These are phyloP conservation scores for Eimeria tenella DNA, from an alignment of 169 alveolate genomes.

Conservation along the genomic window DNA sequence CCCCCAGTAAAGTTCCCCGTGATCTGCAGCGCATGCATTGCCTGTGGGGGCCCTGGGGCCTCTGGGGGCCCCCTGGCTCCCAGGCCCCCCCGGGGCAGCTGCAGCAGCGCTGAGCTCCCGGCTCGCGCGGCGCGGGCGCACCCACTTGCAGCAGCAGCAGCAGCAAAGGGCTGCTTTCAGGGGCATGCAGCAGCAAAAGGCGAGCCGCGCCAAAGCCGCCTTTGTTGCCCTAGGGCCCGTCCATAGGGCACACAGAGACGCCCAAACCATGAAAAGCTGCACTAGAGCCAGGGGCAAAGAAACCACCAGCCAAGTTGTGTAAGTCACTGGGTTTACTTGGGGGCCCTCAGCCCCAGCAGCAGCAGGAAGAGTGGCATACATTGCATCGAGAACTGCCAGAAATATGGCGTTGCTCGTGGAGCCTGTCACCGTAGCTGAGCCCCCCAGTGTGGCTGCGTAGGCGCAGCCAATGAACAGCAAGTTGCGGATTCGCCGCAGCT, in stretches of 20 bases:
- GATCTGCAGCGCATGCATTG: neutral
- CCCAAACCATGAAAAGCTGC: conserved; percentile 23
- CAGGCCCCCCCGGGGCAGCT: no score
- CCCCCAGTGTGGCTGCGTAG: conserved; percentile 74
- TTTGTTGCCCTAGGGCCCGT: neutral
- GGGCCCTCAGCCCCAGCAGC: neutral
- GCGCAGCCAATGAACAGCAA: conserved; percentile 62
- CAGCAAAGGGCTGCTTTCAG: neutral
- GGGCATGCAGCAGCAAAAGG: neutral
- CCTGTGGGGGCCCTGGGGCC: neutral
- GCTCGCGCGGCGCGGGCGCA: no score
- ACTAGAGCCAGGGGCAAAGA: conserved; percentile 43
- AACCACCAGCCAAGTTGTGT: conserved; percentile 45
- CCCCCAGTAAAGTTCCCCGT: conserved; percentile 21
- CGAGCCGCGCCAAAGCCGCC: neutral
- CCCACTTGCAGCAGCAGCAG: conserved; percentile 15
- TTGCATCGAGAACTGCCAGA: conserved; percentile 46
- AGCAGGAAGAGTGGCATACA: conserved; percentile 22
- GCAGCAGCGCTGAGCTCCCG: no score
- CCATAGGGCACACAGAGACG: conserved; percentile 57
- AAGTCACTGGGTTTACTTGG: conserved; percentile 43
- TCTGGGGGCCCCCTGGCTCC: no score
- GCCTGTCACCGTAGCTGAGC: conserved; percentile 62
- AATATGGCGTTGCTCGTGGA: conserved; percentile 52
- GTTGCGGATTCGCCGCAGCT: conserved; percentile 22